phyloP scores from a whole-genome alignment of 78 protist genomes.

The Tieghemostelium lacteum region DNA sequence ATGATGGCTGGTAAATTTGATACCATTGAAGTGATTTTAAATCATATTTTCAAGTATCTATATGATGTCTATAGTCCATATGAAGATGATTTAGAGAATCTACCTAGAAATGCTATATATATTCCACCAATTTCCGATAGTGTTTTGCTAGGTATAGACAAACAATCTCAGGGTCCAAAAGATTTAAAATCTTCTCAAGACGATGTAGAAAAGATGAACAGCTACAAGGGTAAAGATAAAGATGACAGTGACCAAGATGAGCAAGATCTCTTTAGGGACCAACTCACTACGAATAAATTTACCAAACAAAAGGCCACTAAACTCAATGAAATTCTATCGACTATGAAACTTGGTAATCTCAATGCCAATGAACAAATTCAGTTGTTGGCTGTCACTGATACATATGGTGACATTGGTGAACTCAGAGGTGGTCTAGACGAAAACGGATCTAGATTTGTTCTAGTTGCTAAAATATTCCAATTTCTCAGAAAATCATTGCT shows the following conservation, averaged over 20 bases:
- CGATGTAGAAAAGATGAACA: constrained; percentile 34
- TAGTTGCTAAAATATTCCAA: constrained; percentile 60
- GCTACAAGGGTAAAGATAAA: not conserved
- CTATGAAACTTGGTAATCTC: constrained; percentile 28
- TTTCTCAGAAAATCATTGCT: constrained; percentile 18
- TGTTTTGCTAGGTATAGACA: not conserved
- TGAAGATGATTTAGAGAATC: constrained; percentile 5
- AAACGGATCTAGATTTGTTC: constrained; percentile 56
- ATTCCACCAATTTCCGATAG: constrained; percentile 22
- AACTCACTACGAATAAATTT: not conserved
- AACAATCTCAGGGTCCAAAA: not conserved
- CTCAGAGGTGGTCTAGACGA: constrained; percentile 75
- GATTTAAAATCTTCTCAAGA: not conserved
- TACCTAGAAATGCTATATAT: constrained; percentile 17
- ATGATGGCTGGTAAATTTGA: constrained; percentile 80
- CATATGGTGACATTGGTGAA: constrained; percentile 68
- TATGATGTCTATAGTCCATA: constrained; percentile 6
- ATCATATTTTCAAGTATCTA: constrained; percentile 18
- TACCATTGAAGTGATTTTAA: constrained; percentile 43
- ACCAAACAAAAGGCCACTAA: constrained; percentile 25
- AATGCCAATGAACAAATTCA: constrained; percentile 24
- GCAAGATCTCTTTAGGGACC: not conserved
- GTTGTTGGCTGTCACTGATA: constrained; percentile 60
- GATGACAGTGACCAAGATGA: not conserved
- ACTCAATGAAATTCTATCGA: constrained; percentile 46